Percentiles rank a stretch among this genome's conserved stretches.
These are phyloP conservation scores for Penicillium aurantiogriseum DNA, from an alignment of 2,329 filamentous ascomycete genomes.

Conservation along the genomic window DNA sequence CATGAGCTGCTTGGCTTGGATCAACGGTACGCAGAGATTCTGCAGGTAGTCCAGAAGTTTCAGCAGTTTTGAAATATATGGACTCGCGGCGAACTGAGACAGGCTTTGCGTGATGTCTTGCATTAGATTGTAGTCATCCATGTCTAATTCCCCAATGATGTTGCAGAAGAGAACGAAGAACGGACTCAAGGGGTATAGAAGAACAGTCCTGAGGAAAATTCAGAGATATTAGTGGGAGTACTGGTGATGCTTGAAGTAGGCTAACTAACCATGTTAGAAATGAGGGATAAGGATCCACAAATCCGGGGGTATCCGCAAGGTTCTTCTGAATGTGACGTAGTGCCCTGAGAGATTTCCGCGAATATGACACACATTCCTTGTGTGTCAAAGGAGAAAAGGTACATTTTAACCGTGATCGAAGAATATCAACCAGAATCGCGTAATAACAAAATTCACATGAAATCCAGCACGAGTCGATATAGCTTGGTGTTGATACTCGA, in stretches of 20 bases:
- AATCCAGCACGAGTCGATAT: constrained; percentile 21
- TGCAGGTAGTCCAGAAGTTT: constrained; percentile 17
- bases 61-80: constrained; percentile 19
- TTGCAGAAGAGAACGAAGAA: constrained; percentile 30
- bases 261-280: constrained; percentile 18
- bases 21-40: constrained; percentile 13
- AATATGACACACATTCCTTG: constrained; percentile 23
- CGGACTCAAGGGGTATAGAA: constrained; percentile 23
- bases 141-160: constrained; percentile 22
- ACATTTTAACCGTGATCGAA: constrained; percentile 23
- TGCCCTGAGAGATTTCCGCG: constrained; percentile 17
- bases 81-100: constrained; percentile 17
- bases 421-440: constrained; percentile 28
- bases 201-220: constrained; percentile 11
- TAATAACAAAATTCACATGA: constrained; percentile 27
- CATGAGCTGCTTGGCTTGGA: constrained; percentile 12
- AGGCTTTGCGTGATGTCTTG: constrained; percentile 17
- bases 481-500: constrained; percentile 9
- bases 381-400: constrained; percentile 21
- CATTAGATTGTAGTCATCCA: constrained; percentile 21
- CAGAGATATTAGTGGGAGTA: neutral
- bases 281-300: constrained; percentile 17
- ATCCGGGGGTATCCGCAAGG: constrained; percentile 11
- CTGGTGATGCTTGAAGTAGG: too few species aligned
- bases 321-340: constrained; percentile 15